These are phyloP conservation scores for Bothriochloa decipiens DNA, from an alignment of 176 grass and related monocot species.

Conservation along the genomic window DNA sequence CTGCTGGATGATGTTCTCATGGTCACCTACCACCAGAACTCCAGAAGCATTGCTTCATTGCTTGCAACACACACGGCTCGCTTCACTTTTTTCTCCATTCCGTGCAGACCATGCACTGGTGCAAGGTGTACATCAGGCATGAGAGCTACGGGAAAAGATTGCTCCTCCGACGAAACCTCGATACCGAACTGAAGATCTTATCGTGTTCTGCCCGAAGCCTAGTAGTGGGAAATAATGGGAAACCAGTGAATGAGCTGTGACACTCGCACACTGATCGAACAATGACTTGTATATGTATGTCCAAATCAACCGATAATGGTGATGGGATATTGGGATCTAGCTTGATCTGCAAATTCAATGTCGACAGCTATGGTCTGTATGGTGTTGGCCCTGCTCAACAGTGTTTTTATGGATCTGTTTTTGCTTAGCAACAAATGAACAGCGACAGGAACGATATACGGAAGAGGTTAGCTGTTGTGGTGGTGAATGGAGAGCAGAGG, in stretches of 20 bases:
- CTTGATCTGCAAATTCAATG: conserved; percentile 37
- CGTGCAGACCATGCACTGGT: conserved; percentile 7
- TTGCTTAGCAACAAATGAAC: conserved; percentile 36
- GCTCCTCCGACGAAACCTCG: not conserved
- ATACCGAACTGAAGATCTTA: not conserved
- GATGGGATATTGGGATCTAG: not conserved
- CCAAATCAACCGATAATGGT: conserved; percentile 8
- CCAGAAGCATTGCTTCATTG: not conserved
- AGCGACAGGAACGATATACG: conserved; percentile 16
- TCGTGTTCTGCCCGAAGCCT: not conserved
- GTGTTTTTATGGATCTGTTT: conserved; percentile 10
- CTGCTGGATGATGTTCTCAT: conserved; percentile 8
- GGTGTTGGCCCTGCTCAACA: conserved; percentile 36
- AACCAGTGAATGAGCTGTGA: not conserved
- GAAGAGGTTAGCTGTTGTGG: conserved; percentile 1
- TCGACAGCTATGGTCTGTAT: conserved; percentile 18
- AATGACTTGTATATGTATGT: not conserved
- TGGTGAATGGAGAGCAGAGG: conserved; percentile 1
- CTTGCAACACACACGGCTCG: not conserved
- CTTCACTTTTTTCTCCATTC: conserved; percentile 18
- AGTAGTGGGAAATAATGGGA: not conserved
- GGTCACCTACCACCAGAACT: conserved; percentile 30
- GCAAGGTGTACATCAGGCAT: not conserved
- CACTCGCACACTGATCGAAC: not conserved
- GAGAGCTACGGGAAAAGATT: not conserved